These are phyloP conservation scores for Pluteus cervinus DNA, from an alignment of 768 basidiomycete species.

Conservation along the genomic window DNA sequence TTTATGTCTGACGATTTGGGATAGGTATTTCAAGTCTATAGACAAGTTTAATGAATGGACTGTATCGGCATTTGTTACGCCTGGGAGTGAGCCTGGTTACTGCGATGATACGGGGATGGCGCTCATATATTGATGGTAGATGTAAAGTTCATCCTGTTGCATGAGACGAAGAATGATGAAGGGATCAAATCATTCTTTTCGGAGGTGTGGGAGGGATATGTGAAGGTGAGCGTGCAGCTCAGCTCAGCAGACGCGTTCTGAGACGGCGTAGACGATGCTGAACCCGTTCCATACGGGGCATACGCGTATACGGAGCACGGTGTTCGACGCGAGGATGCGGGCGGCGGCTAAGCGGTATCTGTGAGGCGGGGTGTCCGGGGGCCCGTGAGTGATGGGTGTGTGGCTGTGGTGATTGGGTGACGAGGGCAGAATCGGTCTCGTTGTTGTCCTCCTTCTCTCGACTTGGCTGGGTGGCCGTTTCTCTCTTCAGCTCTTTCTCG, in stretches of 20 bases:
- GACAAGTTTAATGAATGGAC: slow-evolving; percentile 99
- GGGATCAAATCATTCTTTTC: slow-evolving; percentile 89
- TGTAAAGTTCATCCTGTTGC: slow-evolving; percentile 91
- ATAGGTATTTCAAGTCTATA: slow-evolving; percentile 90
- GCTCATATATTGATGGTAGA: slow-evolving; percentile 43
- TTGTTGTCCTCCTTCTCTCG: no score
- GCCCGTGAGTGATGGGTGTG: slow-evolving; percentile 13
- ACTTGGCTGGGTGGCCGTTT: slow-evolving; percentile 25
- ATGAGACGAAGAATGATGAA: slow-evolving; percentile 96
- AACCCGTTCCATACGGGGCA: slow-evolving; percentile 98
- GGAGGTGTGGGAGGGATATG: slow-evolving; percentile 96
- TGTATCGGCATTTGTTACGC: slow-evolving; percentile 92
- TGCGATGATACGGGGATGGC: not conserved
- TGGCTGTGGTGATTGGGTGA: slow-evolving; percentile 19
- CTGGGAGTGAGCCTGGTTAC: slow-evolving; percentile 71
- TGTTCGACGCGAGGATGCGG: slow-evolving; percentile 81
- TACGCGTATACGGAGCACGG: slow-evolving; percentile 66
- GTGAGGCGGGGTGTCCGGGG: no score
- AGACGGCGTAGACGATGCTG: slow-evolving; percentile 57
- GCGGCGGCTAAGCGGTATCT: slow-evolving; percentile 85
- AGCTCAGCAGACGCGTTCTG: slow-evolving; percentile 3
- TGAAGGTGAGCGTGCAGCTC: slow-evolving; percentile 58
- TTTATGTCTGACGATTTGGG: slow-evolving; percentile 11
- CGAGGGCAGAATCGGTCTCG: no score
- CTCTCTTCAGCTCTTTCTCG: slow-evolving; percentile 16